phyloP scores from a whole-genome alignment of 2,329 filamentous ascomycete genomes.

The Cladosporium sp. region DNA sequence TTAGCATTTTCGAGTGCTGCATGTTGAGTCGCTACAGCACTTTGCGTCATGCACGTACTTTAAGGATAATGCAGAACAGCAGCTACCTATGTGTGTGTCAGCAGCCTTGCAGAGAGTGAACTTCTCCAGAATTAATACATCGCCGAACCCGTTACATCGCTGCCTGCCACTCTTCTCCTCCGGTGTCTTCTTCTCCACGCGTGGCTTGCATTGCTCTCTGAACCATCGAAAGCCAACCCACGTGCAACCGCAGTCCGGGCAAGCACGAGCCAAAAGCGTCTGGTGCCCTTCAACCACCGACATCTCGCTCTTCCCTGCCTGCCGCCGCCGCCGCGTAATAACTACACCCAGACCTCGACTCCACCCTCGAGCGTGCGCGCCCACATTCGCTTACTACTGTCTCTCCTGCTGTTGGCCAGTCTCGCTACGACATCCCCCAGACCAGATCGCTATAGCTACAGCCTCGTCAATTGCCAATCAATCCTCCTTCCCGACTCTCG shows the following conservation, averaged over 20 bases:
- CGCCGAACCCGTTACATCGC: neutral
- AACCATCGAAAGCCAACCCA: constrained; percentile 5
- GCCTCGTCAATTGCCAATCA: neutral
- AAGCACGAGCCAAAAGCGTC: constrained; percentile 6
- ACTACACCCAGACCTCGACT: neutral
- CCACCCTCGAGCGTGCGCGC: constrained; percentile 4
- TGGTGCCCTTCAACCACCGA: neutral
- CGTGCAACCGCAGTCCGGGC: neutral
- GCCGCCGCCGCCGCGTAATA: neutral
- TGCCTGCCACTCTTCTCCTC: neutral
- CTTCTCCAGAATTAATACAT: neutral
- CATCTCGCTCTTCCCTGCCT: constrained; percentile 1
- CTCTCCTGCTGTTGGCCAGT: constrained; percentile 4
- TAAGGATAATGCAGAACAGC: neutral
- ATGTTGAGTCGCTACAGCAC: neutral
- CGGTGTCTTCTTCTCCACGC: neutral
- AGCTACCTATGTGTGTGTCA: neutral
- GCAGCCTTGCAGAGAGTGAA: neutral
- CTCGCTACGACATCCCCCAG: neutral
- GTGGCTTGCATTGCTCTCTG: neutral
- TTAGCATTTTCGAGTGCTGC: neutral
- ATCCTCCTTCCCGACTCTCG: neutral
- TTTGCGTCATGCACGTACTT: neutral
- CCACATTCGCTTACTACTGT: constrained; percentile 12
- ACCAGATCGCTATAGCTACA: neutral